phyloP scores from a whole-genome alignment of 2,329 filamentous ascomycete species.

The Macrophomina tecta region DNA sequence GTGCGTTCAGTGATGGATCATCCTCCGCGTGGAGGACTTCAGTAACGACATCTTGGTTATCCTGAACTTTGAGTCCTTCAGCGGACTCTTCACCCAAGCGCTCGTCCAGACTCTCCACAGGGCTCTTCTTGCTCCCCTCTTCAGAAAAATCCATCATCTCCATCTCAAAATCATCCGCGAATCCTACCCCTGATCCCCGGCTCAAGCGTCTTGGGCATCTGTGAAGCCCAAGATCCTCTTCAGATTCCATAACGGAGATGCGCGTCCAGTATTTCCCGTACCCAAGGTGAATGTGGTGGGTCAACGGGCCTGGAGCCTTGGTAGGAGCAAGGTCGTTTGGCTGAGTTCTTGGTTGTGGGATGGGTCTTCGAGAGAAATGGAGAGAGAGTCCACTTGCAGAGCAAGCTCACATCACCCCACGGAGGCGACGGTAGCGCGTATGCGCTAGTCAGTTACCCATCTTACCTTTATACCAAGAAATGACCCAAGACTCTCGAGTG shows the following conservation, averaged over 20 bases:
- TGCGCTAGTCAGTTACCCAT: background rate
- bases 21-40: constrained; percentile 13
- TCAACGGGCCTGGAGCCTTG: too few species aligned
- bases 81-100: background rate
- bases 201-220: constrained; percentile 5
- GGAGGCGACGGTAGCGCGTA: background rate
- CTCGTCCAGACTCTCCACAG: background rate
- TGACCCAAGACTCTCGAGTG: background rate
- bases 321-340: too few species aligned
- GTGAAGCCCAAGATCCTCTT: constrained; percentile 4
- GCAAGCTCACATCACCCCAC: background rate
- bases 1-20: constrained; percentile 5
- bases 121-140: background rate
- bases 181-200: constrained; percentile 1
- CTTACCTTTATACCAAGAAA: background rate
- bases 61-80: background rate
- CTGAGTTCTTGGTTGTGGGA: too few species aligned
- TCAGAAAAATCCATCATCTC: background rate
- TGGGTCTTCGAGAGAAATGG: too few species aligned
- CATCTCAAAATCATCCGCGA: constrained; percentile 1
- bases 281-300: too few species aligned
- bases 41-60: constrained; percentile 4
- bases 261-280: too few species aligned
- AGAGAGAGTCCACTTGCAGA: background rate
- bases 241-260: background rate